A percentile compares a stretch with the other conserved stretches of the same genome.
Evolutionary conservation across 169 alveolate genomes (phyloP).

Genomic region (Eimeria necatrix): DNA sequence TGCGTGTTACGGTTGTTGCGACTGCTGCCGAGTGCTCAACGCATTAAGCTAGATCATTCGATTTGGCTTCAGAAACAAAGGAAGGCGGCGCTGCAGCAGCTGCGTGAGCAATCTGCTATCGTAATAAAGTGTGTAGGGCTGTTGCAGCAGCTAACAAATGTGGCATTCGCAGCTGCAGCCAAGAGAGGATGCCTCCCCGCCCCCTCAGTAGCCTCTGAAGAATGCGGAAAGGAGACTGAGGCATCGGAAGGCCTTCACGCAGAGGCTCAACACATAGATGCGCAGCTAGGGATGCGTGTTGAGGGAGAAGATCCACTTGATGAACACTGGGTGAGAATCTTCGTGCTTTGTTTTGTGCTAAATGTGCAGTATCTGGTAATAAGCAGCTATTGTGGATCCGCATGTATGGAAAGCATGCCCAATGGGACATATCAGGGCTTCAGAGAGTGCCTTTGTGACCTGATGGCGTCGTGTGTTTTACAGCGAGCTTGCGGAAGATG

Average conservation of each 20-base stretch:
- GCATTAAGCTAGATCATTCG: conserved; percentile 65
- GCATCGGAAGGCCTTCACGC: neutral
- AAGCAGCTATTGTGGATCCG: too few relatives aligned
- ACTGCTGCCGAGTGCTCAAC: conserved; percentile 61
- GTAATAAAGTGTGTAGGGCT: conserved; percentile 55
- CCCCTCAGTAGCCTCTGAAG: neutral
- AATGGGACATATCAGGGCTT: too few relatives aligned
- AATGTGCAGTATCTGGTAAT: too few relatives aligned
- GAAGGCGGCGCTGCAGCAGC: conserved; percentile 66
- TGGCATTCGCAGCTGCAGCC: conserved; percentile 71
- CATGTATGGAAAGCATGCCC: too few relatives aligned
- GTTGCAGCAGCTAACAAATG: conserved; percentile 63
- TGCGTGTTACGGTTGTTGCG: conserved; percentile 68
- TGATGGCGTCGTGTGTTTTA: neutral
- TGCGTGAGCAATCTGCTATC: conserved; percentile 41
- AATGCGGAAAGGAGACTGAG: conserved; percentile 3
- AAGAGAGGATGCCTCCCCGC: conserved; percentile 62
- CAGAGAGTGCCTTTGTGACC: neutral
- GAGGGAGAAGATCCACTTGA: conserved; percentile 60
- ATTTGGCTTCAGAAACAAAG: conserved; percentile 66
- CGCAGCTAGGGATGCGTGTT: conserved; percentile 3
- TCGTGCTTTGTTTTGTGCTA: neutral
- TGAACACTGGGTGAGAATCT: conserved; percentile 47
- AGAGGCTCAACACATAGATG: conserved; percentile 4
- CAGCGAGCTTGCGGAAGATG: conserved; percentile 77